phyloP scores from a whole-genome alignment of 768 basidiomycete species.

The Serendipita indica region DNA sequence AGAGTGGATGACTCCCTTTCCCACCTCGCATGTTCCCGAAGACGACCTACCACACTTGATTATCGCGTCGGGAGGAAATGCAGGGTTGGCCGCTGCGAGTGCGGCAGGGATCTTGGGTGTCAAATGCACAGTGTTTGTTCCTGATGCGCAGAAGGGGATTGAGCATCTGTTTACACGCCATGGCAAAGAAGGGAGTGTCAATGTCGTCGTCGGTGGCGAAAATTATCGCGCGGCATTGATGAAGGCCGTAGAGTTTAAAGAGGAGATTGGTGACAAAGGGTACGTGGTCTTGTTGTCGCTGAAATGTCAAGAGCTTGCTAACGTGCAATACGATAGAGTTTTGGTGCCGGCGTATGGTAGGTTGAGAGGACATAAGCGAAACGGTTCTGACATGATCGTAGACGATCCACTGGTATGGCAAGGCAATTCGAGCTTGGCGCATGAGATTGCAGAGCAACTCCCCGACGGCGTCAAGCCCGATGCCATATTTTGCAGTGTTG shows the following conservation, averaged over 20 bases:
- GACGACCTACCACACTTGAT: constrained; percentile 32
- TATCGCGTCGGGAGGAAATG: constrained; percentile 68
- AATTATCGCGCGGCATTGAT: not conserved
- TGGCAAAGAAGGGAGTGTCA: constrained; percentile 27
- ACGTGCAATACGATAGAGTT: constrained; percentile 28
- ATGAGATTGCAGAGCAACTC: constrained; percentile 45
- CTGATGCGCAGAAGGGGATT: constrained; percentile 25
- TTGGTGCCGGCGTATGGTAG: constrained; percentile 47
- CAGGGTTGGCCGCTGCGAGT: constrained; percentile 56
- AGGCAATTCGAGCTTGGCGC: constrained; percentile 61
- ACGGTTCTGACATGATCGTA: not conserved
- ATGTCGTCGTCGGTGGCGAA: constrained; percentile 14
- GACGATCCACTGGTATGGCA: constrained; percentile 57
- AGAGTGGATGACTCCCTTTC: not conserved
- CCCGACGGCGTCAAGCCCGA: constrained; percentile 33
- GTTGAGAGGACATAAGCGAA: not conserved
- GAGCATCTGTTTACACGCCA: constrained; percentile 21
- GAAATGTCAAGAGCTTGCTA: constrained; percentile 3
- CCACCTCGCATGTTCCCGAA: not conserved
- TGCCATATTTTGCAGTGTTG: constrained; percentile 65
- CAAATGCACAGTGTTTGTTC: constrained; percentile 54
- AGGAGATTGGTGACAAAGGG: not conserved
- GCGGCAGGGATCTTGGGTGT: constrained; percentile 41
- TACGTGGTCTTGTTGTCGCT: constrained; percentile 23
- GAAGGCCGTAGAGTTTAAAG: not conserved